A percentile compares a stretch with the other conserved stretches of the same genome.
These are phyloP conservation scores for Ajuga chamaepitys DNA, from an alignment of 257 asterid genomes.

Conservation along the genomic window DNA sequence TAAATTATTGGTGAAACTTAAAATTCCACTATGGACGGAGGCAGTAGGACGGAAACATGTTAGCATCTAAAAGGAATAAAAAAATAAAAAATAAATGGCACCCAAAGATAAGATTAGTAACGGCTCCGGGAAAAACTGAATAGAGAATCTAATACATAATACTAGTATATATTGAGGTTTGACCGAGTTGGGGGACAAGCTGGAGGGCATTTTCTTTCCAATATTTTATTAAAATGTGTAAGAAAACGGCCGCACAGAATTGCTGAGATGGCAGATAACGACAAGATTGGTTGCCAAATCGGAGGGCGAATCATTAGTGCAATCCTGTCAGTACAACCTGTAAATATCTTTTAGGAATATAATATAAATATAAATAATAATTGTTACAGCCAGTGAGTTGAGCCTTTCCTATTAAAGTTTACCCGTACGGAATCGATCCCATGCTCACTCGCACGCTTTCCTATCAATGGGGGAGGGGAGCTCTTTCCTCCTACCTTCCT, in stretches of 20 bases:
- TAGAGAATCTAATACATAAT: background rate
- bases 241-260: slow-evolving; percentile 66
- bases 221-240: background rate
- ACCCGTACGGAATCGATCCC: slow-evolving; percentile 55
- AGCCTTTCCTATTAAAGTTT: slow-evolving; percentile 6
- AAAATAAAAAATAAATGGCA: background rate
- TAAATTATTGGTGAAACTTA: too few relatives aligned
- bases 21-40: too few relatives aligned
- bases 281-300: slow-evolving; percentile 85
- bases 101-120: slow-evolving; percentile 9
- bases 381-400: slow-evolving; percentile 15
- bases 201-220: slow-evolving; percentile 59
- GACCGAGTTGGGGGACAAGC: slow-evolving; percentile 52
- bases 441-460: slow-evolving; percentile 29
- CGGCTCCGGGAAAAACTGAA: background rate
- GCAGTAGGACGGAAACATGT: background rate
- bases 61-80: background rate
- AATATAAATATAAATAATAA: too few relatives aligned
- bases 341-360: background rate
- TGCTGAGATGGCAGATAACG: slow-evolving; percentile 62
- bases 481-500: slow-evolving; percentile 26
- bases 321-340: slow-evolving; percentile 77
- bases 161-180: slow-evolving; percentile 29
- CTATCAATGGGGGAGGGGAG: slow-evolving; percentile 15
- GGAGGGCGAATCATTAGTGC: slow-evolving; percentile 78